Conservation (phyloP, 805 yeast genomes). For the Cephaloascus fragrans region DNA sequence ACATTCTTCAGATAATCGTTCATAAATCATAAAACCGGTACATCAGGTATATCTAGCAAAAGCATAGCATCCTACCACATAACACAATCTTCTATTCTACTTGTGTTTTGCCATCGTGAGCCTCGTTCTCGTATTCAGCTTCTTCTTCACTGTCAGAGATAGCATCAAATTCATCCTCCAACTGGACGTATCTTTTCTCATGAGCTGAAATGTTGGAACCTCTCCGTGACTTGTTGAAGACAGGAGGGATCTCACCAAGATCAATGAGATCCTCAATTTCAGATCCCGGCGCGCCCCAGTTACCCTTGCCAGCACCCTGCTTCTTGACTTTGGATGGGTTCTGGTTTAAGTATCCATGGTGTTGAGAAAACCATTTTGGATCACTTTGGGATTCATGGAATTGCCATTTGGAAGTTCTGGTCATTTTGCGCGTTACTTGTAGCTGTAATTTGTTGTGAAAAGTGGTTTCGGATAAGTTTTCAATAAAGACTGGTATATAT, state of each 20-base stretch:
- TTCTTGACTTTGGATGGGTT: slow-evolving; percentile 75
- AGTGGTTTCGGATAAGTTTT: no score
- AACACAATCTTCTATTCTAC: no score
- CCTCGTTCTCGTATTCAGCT: no score
- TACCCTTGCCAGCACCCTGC: slow-evolving; percentile 76
- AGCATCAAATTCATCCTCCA: neutral
- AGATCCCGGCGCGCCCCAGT: slow-evolving; percentile 83
- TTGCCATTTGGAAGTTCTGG: slow-evolving; percentile 76
- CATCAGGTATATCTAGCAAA: no score
- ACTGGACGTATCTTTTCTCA: slow-evolving; percentile 25
- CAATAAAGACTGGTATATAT: no score
- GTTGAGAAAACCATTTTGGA: slow-evolving; percentile 73
- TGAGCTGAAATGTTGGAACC: slow-evolving; percentile 38
- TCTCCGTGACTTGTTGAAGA: slow-evolving; percentile 35
- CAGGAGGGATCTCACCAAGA: slow-evolving; percentile 43
- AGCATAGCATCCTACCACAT: no score
- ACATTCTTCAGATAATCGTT: no score
- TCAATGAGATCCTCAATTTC: slow-evolving; percentile 58
- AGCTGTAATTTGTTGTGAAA: no score
- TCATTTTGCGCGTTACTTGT: no score
- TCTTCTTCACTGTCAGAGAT: neutral
- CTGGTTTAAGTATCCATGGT: slow-evolving; percentile 56
- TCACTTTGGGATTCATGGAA: slow-evolving; percentile 49
- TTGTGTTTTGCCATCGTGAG: no score
- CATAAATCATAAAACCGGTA: no score